Evolutionary conservation across 192 early-diverging fungal genomes (phyloP).

Genomic region (Diversispora eburnea): DNA sequence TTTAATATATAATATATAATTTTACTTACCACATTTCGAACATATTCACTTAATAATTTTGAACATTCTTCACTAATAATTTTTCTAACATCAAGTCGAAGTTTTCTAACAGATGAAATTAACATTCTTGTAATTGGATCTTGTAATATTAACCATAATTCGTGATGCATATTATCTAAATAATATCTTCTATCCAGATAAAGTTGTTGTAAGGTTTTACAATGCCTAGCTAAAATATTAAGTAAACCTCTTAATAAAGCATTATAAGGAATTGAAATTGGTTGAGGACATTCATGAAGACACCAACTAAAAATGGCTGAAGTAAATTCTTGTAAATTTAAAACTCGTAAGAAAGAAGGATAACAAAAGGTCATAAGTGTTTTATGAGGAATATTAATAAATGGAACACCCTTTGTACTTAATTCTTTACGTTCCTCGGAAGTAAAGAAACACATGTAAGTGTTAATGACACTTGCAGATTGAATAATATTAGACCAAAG

Average conservation of each 20-base stretch:
- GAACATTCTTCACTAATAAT: conserved; percentile 1
- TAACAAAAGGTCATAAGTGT: neutral
- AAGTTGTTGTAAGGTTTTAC: neutral
- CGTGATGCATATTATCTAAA: conserved; percentile 9
- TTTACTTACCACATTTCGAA: neutral
- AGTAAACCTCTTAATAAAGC: neutral
- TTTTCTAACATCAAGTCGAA: conserved; percentile 5
- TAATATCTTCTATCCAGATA: neutral
- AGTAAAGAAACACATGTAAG: conserved; percentile 1
- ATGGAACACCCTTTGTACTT: neutral
- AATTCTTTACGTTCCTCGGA: neutral
- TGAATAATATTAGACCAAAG: conserved; percentile 11
- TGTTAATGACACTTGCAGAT: neutral
- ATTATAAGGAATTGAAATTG: conserved; percentile 12
- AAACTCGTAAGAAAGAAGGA: neutral
- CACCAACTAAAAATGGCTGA: conserved; percentile 6
- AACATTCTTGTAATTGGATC: neutral
- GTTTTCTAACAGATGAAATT: neutral
- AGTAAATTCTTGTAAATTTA: conserved; percentile 4
- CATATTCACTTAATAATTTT: neutral
- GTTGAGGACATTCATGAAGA: conserved; percentile 9
- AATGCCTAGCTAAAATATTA: neutral
- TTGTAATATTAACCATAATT: conserved; percentile 5
- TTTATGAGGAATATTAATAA: neutral
- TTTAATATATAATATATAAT: neutral